A percentile compares a stretch with the other conserved stretches of the same genome.
Conservation (phyloP, 257 asterid species). For the Solanum tacnaense region DNA sequence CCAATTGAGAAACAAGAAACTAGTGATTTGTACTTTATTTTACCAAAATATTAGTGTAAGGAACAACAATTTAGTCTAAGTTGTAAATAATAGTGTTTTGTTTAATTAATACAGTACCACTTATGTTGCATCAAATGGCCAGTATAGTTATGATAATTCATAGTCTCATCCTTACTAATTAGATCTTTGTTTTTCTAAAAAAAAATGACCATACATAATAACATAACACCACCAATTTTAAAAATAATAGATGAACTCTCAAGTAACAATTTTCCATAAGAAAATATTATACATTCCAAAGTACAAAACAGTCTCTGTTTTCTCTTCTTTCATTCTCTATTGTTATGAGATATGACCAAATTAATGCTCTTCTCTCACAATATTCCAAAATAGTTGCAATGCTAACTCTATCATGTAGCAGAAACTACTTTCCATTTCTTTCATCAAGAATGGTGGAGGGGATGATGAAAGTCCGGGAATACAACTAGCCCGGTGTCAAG, state of each 20-base stretch:
- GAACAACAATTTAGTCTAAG: background rate
- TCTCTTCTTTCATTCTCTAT: background rate
- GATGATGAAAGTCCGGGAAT: background rate
- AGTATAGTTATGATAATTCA: background rate
- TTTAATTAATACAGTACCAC: too few relatives aligned
- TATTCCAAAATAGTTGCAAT: background rate
- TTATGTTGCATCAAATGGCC: background rate
- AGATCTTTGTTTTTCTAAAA: background rate
- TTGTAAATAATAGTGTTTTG: background rate
- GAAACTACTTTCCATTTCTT: background rate
- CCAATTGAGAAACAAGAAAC: conserved; percentile 13
- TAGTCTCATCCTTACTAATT: background rate
- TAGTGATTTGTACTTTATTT: background rate
- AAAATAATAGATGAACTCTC: background rate
- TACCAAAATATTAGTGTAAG: background rate
- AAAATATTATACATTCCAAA: background rate
- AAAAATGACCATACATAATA: background rate
- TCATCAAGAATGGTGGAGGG: background rate
- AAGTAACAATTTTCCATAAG: background rate
- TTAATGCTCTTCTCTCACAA: background rate
- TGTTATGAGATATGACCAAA: background rate
- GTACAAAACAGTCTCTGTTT: background rate
- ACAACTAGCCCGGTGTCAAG: background rate
- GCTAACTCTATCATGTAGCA: background rate
- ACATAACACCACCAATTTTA: background rate